phyloP scores from a whole-genome alignment of 208 protist genomes.

The Crithidia expoeki region DNA sequence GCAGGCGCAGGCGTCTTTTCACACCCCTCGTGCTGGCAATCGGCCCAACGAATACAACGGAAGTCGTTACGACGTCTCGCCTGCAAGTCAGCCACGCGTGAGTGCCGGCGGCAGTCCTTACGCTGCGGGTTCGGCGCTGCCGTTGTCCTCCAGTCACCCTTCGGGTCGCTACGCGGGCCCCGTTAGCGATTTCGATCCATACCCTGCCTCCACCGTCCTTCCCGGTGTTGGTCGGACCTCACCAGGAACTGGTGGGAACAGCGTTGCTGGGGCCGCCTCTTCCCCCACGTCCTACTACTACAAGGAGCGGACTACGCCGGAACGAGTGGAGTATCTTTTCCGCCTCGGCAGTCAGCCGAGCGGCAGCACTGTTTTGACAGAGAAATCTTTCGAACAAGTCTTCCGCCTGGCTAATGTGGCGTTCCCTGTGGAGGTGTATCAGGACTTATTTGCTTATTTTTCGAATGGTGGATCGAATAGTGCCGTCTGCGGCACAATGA shows the following conservation, averaged over 20 bases:
- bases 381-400: slow-evolving; percentile 55
- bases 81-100: slow-evolving; percentile 12
- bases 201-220: slow-evolving; percentile 15
- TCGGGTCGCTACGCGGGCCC: neutral
- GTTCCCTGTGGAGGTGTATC: slow-evolving; percentile 58
- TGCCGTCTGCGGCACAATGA: slow-evolving; percentile 35
- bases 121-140: neutral
- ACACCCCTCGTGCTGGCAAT: slow-evolving; percentile 7
- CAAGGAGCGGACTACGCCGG: slow-evolving; percentile 52
- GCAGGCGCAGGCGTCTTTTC: slow-evolving; percentile 11
- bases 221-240: slow-evolving; percentile 1
- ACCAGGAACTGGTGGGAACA: neutral
- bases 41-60: slow-evolving; percentile 12
- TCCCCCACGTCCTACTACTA: slow-evolving; percentile 38
- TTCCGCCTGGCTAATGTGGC: slow-evolving; percentile 59
- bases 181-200: neutral
- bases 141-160: neutral
- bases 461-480: slow-evolving; percentile 18
- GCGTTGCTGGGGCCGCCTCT: neutral
- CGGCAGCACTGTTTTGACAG: slow-evolving; percentile 18
- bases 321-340: slow-evolving; percentile 72
- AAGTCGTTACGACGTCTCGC: slow-evolving; percentile 13
- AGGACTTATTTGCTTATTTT: slow-evolving; percentile 67
- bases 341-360: slow-evolving; percentile 28
- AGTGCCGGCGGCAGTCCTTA: slow-evolving; percentile 23